Evolutionary conservation across 768 basidiomycete genomes (phyloP).

Genomic region (Lactifluus piperatus): DNA sequence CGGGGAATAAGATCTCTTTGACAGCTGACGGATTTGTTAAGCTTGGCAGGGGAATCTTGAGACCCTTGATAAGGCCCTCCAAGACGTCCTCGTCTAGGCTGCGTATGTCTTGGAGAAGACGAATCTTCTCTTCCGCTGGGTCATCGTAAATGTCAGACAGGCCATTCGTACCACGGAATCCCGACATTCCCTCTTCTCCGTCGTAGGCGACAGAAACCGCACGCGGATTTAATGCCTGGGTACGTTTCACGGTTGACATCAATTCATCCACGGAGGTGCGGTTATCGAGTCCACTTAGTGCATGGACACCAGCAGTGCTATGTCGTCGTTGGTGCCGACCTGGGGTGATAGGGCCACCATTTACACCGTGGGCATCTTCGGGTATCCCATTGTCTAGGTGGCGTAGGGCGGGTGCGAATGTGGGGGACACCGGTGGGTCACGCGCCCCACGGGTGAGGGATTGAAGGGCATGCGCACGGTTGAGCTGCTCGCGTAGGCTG

Average conservation of each 20-base stretch:
- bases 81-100: slow-evolving; percentile 90
- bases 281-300: slow-evolving; percentile 47
- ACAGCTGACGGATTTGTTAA: slow-evolving; percentile 85
- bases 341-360: slow-evolving; percentile 24
- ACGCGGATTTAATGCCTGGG: slow-evolving; percentile 62
- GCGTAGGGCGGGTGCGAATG: slow-evolving; percentile 75
- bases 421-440: slow-evolving; percentile 70
- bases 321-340: slow-evolving; percentile 70
- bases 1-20: slow-evolving; percentile 98
- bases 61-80: slow-evolving; percentile 76
- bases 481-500: slow-evolving; percentile 88
- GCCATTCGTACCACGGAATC: slow-evolving; percentile 53
- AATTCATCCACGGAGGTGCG: slow-evolving; percentile 74
- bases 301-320: slow-evolving; percentile 76
- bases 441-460: slow-evolving; percentile 68
- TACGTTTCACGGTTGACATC: slow-evolving; percentile 65
- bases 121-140: slow-evolving; percentile 91
- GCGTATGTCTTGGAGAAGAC: slow-evolving; percentile 84
- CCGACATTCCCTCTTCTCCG: slow-evolving; percentile 66
- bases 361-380: slow-evolving; percentile 37
- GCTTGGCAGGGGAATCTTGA: slow-evolving; percentile 90
- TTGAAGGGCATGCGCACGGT: slow-evolving; percentile 89
- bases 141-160: slow-evolving; percentile 77
- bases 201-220: slow-evolving; percentile 86
- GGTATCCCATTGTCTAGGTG: slow-evolving; percentile 34